phyloP scores from a whole-genome alignment of 805 yeast species.

The Nakazawaea peltata region DNA sequence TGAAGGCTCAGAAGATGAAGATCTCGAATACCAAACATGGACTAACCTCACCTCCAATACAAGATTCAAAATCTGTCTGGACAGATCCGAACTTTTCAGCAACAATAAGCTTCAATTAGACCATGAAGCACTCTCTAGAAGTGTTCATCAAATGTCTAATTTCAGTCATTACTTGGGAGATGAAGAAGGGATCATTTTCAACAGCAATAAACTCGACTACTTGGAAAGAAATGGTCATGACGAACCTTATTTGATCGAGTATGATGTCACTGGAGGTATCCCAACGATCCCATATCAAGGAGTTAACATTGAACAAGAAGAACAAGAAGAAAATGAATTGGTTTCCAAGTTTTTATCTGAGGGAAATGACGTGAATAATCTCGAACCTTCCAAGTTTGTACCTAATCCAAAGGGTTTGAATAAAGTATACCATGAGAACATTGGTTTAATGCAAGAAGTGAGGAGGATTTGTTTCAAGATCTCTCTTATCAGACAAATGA shows the following conservation, averaged over 20 bases:
- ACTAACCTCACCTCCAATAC: conserved; percentile 72
- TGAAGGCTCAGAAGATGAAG: conserved; percentile 54
- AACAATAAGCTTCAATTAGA: conserved; percentile 51
- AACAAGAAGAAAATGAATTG: conserved; percentile 34
- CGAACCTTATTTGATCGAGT: conserved; percentile 67
- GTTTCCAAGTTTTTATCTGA: conserved; percentile 26
- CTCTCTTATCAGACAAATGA: conserved; percentile 83
- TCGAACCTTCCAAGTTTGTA: conserved; percentile 31
- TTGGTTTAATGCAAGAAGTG: conserved; percentile 77
- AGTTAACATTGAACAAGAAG: conserved; percentile 35
- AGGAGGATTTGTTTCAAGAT: conserved; percentile 85
- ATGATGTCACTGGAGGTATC: conserved; percentile 73
- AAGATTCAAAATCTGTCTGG: conserved; percentile 65
- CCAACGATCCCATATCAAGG: conserved; percentile 60
- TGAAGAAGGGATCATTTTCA: conserved; percentile 22
- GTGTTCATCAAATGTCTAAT: conserved; percentile 59
- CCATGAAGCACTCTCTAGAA: conserved; percentile 62
- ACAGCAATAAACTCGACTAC: conserved; percentile 21
- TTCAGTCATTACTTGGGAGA: conserved; percentile 39
- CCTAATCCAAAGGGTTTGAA: conserved; percentile 50
- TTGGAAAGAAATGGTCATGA: conserved; percentile 42
- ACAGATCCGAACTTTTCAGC: conserved; percentile 60
- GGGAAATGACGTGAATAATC: conserved; percentile 24
- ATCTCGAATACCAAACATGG: conserved; percentile 79
- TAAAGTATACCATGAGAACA: conserved; percentile 52